A percentile compares a stretch with the other conserved stretches of the same genome.
These are phyloP conservation scores for Hygrophorus russula DNA, from an alignment of 768 basidiomycete species.

Conservation along the genomic window DNA sequence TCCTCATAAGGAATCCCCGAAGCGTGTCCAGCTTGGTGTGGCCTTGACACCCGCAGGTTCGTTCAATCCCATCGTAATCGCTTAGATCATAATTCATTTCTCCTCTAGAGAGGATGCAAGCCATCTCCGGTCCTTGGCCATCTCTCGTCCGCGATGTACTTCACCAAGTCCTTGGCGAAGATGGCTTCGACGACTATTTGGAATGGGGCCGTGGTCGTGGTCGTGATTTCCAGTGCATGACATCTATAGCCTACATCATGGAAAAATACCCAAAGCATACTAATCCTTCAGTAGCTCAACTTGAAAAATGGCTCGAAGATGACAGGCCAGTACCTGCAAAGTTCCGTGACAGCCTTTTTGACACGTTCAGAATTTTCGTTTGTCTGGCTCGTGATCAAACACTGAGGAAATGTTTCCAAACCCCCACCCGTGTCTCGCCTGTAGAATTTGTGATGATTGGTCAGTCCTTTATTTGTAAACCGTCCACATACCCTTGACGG, in stretches of 20 bases:
- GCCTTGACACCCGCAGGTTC: slow-evolving; percentile 37
- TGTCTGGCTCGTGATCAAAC: slow-evolving; percentile 21
- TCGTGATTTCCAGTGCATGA: slow-evolving; percentile 46
- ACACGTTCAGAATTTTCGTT: slow-evolving; percentile 25
- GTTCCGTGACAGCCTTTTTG: slow-evolving; percentile 14
- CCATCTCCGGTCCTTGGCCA: slow-evolving; percentile 35
- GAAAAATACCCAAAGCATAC: slow-evolving; percentile 25
- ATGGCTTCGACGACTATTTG: slow-evolving; percentile 29
- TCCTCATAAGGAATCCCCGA: slow-evolving; percentile 3
- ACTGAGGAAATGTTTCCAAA: slow-evolving; percentile 18
- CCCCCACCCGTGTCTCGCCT: slow-evolving; percentile 43
- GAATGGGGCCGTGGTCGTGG: slow-evolving; percentile 41
- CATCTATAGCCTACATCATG: slow-evolving; percentile 41
- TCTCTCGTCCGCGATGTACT: slow-evolving; percentile 30
- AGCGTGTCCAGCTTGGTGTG: slow-evolving; percentile 44
- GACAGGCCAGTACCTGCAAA: slow-evolving; percentile 23
- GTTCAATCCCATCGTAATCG: slow-evolving; percentile 4
- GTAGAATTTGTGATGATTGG: slow-evolving; percentile 24
- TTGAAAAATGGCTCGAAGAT: slow-evolving; percentile 42
- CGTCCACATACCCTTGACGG: no score
- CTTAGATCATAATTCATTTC: not conserved
- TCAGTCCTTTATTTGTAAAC: no score
- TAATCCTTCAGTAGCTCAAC: slow-evolving; percentile 20
- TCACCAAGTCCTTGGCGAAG: slow-evolving; percentile 20
- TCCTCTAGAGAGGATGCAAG: slow-evolving; percentile 34